These are phyloP conservation scores for Hypoxylon rubiginosum DNA, from an alignment of 2,329 filamentous ascomycete genomes.

Conservation along the genomic window DNA sequence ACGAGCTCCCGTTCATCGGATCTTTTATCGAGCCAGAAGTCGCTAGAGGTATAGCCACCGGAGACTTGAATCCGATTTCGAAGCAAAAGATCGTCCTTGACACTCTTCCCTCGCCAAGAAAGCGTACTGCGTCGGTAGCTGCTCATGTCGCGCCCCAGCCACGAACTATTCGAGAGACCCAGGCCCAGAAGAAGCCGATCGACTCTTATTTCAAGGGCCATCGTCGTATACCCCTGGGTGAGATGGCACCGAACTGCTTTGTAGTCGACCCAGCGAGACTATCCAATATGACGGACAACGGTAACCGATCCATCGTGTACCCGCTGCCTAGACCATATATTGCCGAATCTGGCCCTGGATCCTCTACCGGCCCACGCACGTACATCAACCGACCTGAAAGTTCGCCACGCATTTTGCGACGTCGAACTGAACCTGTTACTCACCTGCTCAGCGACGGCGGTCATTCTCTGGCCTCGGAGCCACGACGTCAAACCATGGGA, in stretches of 20 bases:
- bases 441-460: conserved; percentile 56
- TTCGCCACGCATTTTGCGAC: conserved; percentile 60
- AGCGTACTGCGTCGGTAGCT: conserved; percentile 53
- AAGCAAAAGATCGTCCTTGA: conserved; percentile 73
- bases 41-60: conserved; percentile 80
- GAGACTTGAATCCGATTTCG: conserved; percentile 90
- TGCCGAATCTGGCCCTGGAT: conserved; percentile 50
- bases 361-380: conserved; percentile 44
- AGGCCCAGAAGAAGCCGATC: conserved; percentile 63
- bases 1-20: conserved; percentile 86
- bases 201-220: conserved; percentile 66
- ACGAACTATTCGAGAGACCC: conserved; percentile 46
- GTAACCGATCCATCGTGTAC: conserved; percentile 67
- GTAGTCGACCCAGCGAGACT: conserved; percentile 64
- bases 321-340: conserved; percentile 71
- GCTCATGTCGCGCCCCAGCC: conserved; percentile 32
- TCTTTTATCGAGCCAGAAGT: conserved; percentile 75
- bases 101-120: conserved; percentile 57
- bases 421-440: conserved; percentile 66
- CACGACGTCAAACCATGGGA: conserved; percentile 47
- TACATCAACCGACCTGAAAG: conserved; percentile 50
- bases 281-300: conserved; percentile 63
- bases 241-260: conserved; percentile 74
- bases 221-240: conserved; percentile 68
- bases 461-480: conserved; percentile 45